Conservation (phyloP, 257 asterid genomes). For the Capsicum baccatum region DNA sequence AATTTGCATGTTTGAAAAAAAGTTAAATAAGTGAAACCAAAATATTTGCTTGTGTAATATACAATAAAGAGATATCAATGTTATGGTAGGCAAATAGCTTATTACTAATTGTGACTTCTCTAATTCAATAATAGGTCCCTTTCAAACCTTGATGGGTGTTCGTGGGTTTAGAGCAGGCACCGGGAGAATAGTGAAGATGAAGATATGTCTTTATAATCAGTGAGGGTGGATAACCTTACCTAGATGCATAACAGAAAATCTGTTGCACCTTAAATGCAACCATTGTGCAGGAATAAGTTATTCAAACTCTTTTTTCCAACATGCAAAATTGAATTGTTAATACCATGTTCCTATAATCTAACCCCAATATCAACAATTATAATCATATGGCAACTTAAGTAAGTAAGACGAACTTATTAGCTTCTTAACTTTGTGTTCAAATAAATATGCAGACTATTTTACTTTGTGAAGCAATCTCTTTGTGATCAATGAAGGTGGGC, state of each 20-base stretch:
- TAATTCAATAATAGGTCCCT: neutral
- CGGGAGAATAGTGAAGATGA: neutral
- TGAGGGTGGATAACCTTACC: neutral
- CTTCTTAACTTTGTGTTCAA: conserved; percentile 1
- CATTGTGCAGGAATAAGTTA: neutral
- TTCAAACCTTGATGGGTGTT: neutral
- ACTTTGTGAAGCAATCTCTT: too few species aligned
- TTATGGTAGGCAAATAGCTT: conserved; percentile 19
- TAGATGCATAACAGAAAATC: neutral
- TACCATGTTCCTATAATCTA: neutral
- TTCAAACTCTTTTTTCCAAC: neutral
- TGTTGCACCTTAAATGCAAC: neutral
- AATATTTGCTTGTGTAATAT: neutral
- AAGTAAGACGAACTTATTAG: neutral
- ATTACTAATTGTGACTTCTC: neutral
- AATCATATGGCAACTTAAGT: neutral
- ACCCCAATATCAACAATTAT: neutral
- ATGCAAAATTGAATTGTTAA: conserved; percentile 12
- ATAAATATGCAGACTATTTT: conserved; percentile 6
- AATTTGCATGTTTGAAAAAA: neutral
- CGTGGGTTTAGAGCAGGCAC: neutral
- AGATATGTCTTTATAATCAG: neutral
- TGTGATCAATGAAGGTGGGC: neutral
- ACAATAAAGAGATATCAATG: conserved; percentile 8
- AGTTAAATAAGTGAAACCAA: conserved; percentile 7